Conservation (phyloP, 306 rosid genomes). For the Rosa chinensis region DNA sequence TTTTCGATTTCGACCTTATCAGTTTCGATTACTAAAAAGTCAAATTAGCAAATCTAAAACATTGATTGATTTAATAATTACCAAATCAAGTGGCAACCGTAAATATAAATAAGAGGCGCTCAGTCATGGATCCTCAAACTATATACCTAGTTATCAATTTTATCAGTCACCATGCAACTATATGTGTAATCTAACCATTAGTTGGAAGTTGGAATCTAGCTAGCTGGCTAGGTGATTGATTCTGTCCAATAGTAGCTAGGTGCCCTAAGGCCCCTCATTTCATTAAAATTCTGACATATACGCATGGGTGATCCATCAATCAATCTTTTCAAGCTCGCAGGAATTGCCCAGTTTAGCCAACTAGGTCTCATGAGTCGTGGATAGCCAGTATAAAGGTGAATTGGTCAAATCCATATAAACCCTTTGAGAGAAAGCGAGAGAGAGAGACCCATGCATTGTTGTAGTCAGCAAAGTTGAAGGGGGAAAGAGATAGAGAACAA, state of each 20-base stretch:
- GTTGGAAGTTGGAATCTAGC: neutral
- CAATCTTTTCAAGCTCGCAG: neutral
- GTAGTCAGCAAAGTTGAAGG: neutral
- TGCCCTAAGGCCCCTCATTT: neutral
- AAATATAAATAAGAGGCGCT: too few relatives aligned
- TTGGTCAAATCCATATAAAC: neutral
- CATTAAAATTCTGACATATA: neutral
- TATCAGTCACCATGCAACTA: neutral
- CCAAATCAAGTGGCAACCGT: too few relatives aligned
- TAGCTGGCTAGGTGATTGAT: neutral
- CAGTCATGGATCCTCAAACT: neutral
- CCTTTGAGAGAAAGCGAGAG: neutral
- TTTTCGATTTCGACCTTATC: too few relatives aligned
- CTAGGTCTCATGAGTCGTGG: neutral
- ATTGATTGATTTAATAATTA: too few relatives aligned
- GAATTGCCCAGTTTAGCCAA: neutral
- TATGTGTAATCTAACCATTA: too few relatives aligned
- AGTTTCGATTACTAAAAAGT: too few relatives aligned
- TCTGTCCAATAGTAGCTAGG: too few relatives aligned
- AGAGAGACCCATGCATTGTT: neutral
- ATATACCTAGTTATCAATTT: neutral
- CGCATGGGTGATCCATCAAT: neutral
- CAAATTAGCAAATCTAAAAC: too few relatives aligned
- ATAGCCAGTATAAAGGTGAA: neutral
- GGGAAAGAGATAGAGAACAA: neutral